Evolutionary conservation across 306 rosid genomes (phyloP).

Genomic region (Canavalia ensiformis): DNA sequence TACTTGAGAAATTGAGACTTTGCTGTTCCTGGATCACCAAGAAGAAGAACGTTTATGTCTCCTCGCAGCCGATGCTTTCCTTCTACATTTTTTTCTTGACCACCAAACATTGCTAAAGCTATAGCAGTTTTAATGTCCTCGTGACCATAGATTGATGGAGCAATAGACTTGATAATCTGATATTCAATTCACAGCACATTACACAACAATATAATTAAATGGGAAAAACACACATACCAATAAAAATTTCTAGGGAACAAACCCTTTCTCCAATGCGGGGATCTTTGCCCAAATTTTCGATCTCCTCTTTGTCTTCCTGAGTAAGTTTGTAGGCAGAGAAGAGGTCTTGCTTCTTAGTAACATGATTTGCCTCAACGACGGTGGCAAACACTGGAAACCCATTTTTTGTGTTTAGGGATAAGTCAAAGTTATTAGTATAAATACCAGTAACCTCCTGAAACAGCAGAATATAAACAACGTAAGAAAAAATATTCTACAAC

Average conservation of each 20-base stretch:
- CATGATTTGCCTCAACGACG: conserved; percentile 94
- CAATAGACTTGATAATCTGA: conserved; percentile 93
- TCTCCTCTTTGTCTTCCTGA: conserved; percentile 92
- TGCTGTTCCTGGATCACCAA: conserved; percentile 99
- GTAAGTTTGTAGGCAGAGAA: conserved; percentile 97
- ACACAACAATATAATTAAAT: conserved; percentile 27
- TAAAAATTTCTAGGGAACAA: conserved; percentile 43
- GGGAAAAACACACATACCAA: not conserved
- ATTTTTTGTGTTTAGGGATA: conserved; percentile 94
- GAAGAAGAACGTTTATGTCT: conserved; percentile 94
- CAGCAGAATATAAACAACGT: conserved; percentile 38
- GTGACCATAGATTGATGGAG: conserved; percentile 97
- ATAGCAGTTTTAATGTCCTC: conserved; percentile 96
- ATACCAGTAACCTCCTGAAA: conserved; percentile 97
- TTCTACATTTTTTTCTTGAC: conserved; percentile 90
- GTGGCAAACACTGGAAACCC: conserved; percentile 99
- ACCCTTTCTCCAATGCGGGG: conserved; percentile 99
- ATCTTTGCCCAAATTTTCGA: conserved; percentile 82
- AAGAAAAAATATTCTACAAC: conserved; percentile 42
- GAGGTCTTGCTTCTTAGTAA: conserved; percentile 93
- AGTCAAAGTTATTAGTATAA: conserved; percentile 92
- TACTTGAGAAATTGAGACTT: conserved; percentile 99
- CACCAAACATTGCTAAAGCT: conserved; percentile 99
- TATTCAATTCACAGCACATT: conserved; percentile 34
- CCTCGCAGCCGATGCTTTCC: conserved; percentile 94